Evolutionary conservation across 2,329 filamentous ascomycete genomes (phyloP), one percentile per base, ranked within the genome.

Genomic region (Epichloe festucae): DNA sequence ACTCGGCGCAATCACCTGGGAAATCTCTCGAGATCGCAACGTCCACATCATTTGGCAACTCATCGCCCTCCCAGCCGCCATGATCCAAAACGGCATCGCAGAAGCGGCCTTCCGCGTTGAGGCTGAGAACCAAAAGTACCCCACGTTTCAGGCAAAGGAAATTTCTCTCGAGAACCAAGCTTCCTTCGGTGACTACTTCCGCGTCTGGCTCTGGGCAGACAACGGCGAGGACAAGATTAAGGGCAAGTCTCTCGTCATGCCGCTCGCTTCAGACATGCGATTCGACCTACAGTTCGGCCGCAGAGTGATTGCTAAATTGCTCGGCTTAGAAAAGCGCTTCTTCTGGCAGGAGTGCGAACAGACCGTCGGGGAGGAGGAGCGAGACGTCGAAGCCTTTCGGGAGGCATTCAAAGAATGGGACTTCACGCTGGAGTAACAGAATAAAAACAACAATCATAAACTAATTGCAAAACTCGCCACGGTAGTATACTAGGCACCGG

Each of bases 21-120:
- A 97, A 69, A 90, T 98, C 60, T 91, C 84, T 63, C 84, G 89
- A 48, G 75, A 75, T 4, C 78, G 79, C 49, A 89, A 93, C 51
- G 82, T 97, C 52, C 93, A 98, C 64, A 77, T 84, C 1, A 91
- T 97, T 63, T 96, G 90, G 93, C 94, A 98, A 67, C 85, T 94
- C 58, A 71, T 97, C 34, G 89, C 93, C 1, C 73, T 94, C 0
- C 79, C 85, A 0, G 72, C 77, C 0, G 75, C 85, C 10, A 71
- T 88, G 44, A 77, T 95, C 48, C 71, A 70, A 19, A 81, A 81
- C 46, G 86, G 87, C 0, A 73, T 95, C 1, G 87, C 95, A 0
- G 89, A 95, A 65, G 88, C 87, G 0, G 91, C 84, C 0, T 96
- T 98, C 70, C 84, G 84, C 50, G 87, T 94, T 1, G 82, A 95